Evolutionary conservation across 225 moss, liverwort and hornwort species (phyloP).

Genomic region (Pleurozium schreberi): DNA sequence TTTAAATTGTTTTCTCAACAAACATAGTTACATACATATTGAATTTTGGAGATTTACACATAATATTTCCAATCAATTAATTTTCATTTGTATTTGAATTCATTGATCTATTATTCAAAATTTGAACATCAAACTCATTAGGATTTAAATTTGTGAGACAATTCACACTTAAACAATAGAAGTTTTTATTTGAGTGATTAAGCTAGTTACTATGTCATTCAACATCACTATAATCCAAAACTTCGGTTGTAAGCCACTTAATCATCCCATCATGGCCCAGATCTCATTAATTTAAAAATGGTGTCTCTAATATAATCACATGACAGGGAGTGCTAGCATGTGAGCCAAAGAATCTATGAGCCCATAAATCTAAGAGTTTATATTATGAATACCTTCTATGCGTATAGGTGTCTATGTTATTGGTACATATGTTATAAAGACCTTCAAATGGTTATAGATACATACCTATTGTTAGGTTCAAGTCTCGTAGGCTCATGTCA

Average conservation of each 20-base stretch:
- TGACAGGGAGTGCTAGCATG: no score
- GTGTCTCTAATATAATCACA: neutral
- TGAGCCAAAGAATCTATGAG: no score
- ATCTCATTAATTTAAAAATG: neutral
- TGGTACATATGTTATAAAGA: no score
- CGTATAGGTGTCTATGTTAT: no score
- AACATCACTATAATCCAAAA: neutral
- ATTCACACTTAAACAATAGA: neutral
- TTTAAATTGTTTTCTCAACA: neutral
- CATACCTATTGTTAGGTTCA: no score
- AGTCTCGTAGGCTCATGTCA: no score
- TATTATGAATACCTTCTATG: no score
- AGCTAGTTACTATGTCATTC: neutral
- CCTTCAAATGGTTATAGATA: no score
- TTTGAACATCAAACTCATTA: neutral
- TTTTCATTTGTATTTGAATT: neutral
- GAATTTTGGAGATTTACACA: neutral
- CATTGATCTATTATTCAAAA: neutral
- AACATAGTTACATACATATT: neutral
- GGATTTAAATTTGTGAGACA: accelerated
- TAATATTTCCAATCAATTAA: neutral
- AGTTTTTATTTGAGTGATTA: neutral
- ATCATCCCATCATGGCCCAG: neutral
- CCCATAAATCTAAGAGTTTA: no score
- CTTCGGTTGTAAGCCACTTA: neutral